These are phyloP conservation scores for Phytophthora niederhauseri DNA, from an alignment of 352 stramenopile genomes.

Conservation along the genomic window DNA sequence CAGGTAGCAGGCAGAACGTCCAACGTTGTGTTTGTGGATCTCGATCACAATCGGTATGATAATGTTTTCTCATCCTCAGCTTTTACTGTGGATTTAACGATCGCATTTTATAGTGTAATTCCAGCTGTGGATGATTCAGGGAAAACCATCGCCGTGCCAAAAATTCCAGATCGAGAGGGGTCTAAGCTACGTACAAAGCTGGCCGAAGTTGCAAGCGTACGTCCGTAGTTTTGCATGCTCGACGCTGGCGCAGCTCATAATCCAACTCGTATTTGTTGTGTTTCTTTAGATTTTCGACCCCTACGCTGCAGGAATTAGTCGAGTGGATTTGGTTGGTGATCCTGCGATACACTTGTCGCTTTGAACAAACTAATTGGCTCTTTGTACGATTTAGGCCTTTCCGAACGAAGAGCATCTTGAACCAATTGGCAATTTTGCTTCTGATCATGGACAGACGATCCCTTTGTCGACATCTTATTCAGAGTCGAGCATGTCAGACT, in stretches of 20 bases:
- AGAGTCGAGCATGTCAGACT: slow-evolving; percentile 56
- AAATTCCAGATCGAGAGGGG: slow-evolving; percentile 75
- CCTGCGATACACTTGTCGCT: not conserved
- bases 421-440: slow-evolving; percentile 74
- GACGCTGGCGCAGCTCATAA: not conserved
- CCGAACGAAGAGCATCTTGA: slow-evolving; percentile 84
- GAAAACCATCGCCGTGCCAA: slow-evolving; percentile 62
- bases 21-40: slow-evolving; percentile 94
- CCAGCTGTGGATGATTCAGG: slow-evolving; percentile 74
- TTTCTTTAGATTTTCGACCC: slow-evolving; percentile 75
- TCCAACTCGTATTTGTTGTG: not conserved
- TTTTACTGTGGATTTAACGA: not conserved
- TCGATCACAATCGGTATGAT: slow-evolving; percentile 91
- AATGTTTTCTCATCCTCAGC: not conserved
- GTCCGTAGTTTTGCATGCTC: slow-evolving; percentile 7
- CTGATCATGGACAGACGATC: slow-evolving; percentile 73
- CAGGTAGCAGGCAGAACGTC: slow-evolving; percentile 60
- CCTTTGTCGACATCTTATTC: slow-evolving; percentile 64
- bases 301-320: slow-evolving; percentile 72
- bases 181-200: slow-evolving; percentile 70
- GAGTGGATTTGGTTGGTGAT: slow-evolving; percentile 60
- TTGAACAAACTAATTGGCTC: not conserved
- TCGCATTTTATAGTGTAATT: slow-evolving; percentile 53
- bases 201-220: slow-evolving; percentile 62
- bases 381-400: slow-evolving; percentile 53